A percentile compares a stretch with the other conserved stretches of the same genome.
Conservation (phyloP, 371 early-diverging fungal genomes). For the Rhizoclosmatium hyalinum region DNA sequence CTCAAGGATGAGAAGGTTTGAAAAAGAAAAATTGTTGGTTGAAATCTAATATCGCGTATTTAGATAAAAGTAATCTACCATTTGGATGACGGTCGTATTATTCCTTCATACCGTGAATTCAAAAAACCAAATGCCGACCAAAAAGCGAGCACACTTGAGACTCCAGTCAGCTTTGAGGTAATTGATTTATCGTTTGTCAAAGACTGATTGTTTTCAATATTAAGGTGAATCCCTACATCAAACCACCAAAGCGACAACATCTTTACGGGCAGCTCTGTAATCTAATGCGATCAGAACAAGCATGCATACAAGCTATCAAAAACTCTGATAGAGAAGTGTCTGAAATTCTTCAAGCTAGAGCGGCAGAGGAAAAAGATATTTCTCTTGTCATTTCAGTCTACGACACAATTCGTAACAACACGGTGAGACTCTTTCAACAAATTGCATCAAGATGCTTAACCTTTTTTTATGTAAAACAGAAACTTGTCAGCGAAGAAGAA, state of each 20-base stretch:
- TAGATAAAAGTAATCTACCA: conserved; percentile 59
- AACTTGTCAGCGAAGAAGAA: conserved; percentile 51
- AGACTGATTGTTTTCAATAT: neutral
- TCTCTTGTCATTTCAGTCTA: conserved; percentile 52
- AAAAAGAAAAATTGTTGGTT: neutral
- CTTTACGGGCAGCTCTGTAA: conserved; percentile 52
- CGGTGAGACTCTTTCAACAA: conserved; percentile 34
- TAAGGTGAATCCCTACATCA: conserved; percentile 53
- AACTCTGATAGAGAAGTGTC: conserved; percentile 50
- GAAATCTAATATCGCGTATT: neutral
- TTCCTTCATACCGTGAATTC: conserved; percentile 55
- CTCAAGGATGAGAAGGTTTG: conserved; percentile 52
- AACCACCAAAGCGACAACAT: conserved; percentile 58
- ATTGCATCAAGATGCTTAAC: neutral
- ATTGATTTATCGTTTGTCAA: neutral
- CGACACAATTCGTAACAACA: conserved; percentile 61
- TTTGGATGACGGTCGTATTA: conserved; percentile 50
- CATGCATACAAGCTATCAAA: conserved; percentile 54
- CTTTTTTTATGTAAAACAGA: conserved; percentile 33
- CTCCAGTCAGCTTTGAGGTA: conserved; percentile 49
- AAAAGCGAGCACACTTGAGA: conserved; percentile 47
- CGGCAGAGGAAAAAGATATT: conserved; percentile 55
- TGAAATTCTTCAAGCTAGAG: conserved; percentile 54
- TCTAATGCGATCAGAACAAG: conserved; percentile 49
- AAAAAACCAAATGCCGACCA: conserved; percentile 60